Base-by-base conservation (phyloP, 257 asterid genomes). In the Perilla frutescens region DNA sequence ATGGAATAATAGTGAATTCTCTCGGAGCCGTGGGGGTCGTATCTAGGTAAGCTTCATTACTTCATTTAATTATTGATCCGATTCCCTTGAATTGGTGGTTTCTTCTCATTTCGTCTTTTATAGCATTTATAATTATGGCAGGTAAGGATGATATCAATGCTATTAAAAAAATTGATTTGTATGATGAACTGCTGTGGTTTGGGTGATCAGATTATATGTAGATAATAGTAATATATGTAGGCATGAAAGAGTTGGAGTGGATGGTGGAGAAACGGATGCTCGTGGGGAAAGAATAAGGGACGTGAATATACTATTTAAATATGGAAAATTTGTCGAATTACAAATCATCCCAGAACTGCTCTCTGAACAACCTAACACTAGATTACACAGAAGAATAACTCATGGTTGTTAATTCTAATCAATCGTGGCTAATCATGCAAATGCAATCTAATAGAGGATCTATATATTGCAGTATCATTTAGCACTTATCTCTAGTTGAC, bases 1-100 rank as follows among this genome's bases (percentile, higher is more conserved):
- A 89, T 70, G 96, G 91, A 73, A 43, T 93, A 80, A 80, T 93
- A 1, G 90, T 89, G 84, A 93, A 82, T 81, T 89, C 96, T 76
- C 84, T 93, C 77, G 86, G 84, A 81, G 95, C 93, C 37, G 85
- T 75, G 68, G 81, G 58, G 4, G 51, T 86, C 70, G 64, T 91
- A 49, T 64, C 86, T 73, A 58, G 94, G 98, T 93, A 83, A 81
- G 90, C 59, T 62, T 13, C 74, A 34, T 37, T n/a, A 9, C 57
- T 56, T 76, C 47, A 56, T 57, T 65, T 54, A 32, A 56, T 55
- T 63, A 43, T 34, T 37, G 36, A 55, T 41, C 51, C 4, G 26
- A 57, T 39, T 7, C 56, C 65, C 66, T 59, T 10, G 50, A 63
- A 60, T 58, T 60, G 44, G 62, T 49, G 20, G 20, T 32, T 14